Evolutionary conservation across 495 filamentous ascomycete genomes (phyloP).

Genomic region (Aspergillus saccharolyticus): DNA sequence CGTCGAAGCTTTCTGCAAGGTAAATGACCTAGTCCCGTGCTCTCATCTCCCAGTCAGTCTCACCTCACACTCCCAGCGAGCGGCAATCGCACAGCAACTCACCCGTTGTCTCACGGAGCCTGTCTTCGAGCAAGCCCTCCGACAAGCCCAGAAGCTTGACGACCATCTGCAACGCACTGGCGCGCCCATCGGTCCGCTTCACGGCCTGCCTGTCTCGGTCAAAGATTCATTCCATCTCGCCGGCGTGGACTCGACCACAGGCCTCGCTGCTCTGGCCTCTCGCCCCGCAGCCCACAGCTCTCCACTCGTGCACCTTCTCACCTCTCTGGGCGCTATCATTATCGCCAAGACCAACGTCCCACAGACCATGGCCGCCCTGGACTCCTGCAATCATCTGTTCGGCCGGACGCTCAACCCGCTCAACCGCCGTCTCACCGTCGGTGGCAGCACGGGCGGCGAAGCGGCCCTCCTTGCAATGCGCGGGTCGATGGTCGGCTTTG

Average conservation of each 20-base stretch:
- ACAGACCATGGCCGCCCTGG: conserved; percentile 42
- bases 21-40: conserved; percentile 6
- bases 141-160: conserved; percentile 55
- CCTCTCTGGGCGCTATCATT: conserved; percentile 49
- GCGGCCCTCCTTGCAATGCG: conserved; percentile 57
- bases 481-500: conserved; percentile 61
- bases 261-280: conserved; percentile 50
- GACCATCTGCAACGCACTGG: conserved; percentile 44
- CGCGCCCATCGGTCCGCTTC: conserved; percentile 53
- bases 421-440: conserved; percentile 51
- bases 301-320: conserved; percentile 33
- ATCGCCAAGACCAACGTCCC: conserved; percentile 66
- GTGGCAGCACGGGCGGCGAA: conserved; percentile 65
- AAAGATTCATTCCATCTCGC: conserved; percentile 64
- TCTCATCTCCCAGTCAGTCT: background rate
- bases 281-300: conserved; percentile 46
- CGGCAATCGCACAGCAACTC: conserved; percentile 57
- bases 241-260: conserved; percentile 54
- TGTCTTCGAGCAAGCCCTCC: conserved; percentile 56
- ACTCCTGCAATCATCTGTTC: conserved; percentile 44
- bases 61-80: conserved; percentile 32
- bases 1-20: conserved; percentile 50
- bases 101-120: conserved; percentile 64
- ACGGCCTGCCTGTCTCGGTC: conserved; percentile 61
- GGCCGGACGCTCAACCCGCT: conserved; percentile 61